Evolutionary conservation across 345 rosid species (phyloP), one percentile per base, ranked within the genome.

Genomic region (Brassica nigra): DNA sequence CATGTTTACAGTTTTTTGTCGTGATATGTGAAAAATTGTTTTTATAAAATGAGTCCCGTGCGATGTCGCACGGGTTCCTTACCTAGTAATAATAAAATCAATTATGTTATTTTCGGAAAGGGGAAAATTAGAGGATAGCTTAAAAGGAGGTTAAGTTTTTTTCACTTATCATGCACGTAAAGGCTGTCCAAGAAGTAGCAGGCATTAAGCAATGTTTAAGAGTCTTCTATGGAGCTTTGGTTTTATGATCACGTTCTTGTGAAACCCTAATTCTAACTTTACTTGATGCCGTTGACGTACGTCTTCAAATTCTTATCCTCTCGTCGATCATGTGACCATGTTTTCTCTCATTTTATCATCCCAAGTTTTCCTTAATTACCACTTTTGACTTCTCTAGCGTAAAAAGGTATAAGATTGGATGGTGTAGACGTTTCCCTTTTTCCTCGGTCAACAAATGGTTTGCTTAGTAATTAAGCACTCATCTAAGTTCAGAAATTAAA

Each of bases 131-230:
- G n/a, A 18, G 61, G 74, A 61, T 76, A 76, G 78, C 71, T 57
- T 68, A 39, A 68, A 63, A 54, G 47, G 29, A 37, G 72, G 83
- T 75, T 75, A 80, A 61, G 76, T 61, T 68, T n/a, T n/a, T 69
- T 83, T 89, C 87, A 83, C 91, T 89, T 89, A 76, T 79, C 85
- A 86, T 82, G 79, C 86, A 88, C 84, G 88, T 84, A 85, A 87
- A 83, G 87, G 68, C 73, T 87, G 89, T 86, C 87, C 75, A 86
- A 62, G 52, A 70, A 83, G 67, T 62, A 59, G 85, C 83, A 76
- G 86, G 85, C 92, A 86, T 62, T 77, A 89, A 84, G 87, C 88
- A 89, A 83, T 67, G 81, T 81, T 64, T 69, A 73, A 64, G 78
- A 68, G 70, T 70, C 55, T 49, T 65, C 12, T 76, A 72, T 67